Percentiles rank a stretch among this genome's conserved stretches.
phyloP scores from a whole-genome alignment of 164 flowering plant genomes.

The Piper betle region DNA sequence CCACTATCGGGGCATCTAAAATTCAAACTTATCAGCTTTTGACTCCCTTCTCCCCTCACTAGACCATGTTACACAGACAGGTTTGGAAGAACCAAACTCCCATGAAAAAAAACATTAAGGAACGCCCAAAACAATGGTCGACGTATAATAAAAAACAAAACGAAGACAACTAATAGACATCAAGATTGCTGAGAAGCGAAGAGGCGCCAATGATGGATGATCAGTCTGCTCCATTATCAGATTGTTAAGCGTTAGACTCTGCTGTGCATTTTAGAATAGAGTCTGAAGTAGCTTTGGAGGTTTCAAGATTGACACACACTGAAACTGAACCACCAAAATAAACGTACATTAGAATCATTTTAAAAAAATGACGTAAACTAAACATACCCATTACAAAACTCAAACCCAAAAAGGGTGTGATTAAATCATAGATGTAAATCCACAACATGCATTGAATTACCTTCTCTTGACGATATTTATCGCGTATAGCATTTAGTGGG shows the following conservation, averaged over 20 bases:
- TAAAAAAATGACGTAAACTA: no score
- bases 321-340: slow-evolving; percentile 26
- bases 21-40: slow-evolving; percentile 10
- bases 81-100: slow-evolving; percentile 14
- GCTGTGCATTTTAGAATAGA: slow-evolving; percentile 23
- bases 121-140: slow-evolving; percentile 1
- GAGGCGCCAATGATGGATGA: neutral
- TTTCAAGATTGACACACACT: slow-evolving; percentile 40
- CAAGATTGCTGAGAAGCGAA: neutral
- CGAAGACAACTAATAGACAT: neutral
- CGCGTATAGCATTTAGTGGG: slow-evolving; percentile 46
- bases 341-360: neutral
- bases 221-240: neutral
- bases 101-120: neutral
- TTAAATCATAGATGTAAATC: no score
- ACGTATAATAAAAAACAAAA: neutral
- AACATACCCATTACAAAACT: no score
- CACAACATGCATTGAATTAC: slow-evolving; percentile 15
- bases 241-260: neutral
- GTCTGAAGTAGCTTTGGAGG: slow-evolving; percentile 31
- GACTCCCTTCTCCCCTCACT: neutral
- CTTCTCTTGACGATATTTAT: slow-evolving; percentile 60
- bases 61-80: neutral
- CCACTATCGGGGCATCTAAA: slow-evolving; percentile 6
- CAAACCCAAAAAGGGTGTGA: no score